Base-by-base conservation (phyloP, 345 rosid species). In the Lepidium didymum region DNA sequence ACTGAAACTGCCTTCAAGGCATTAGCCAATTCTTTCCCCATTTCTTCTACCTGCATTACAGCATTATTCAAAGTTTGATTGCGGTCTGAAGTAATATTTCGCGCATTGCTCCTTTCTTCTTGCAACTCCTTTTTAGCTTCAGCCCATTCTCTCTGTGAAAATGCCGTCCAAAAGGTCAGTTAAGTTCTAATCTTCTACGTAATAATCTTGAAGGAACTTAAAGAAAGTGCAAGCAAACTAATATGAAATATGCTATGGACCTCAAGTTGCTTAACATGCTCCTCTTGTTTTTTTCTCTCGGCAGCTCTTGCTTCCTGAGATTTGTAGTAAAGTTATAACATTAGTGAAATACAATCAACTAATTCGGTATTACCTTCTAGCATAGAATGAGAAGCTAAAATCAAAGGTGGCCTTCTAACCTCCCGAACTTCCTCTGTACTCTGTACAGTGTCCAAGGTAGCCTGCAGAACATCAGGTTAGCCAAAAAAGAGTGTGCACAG, bases 71-170 rank as follows among this genome's bases (percentile, higher is more conserved):
- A 67, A 42, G 83, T 80, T 67, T 81, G 87, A 34, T 86, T 96
- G 42, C 95, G 87, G 62, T 84, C 96, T 27, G 79, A 78, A 63
- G 75, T 78, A 43, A 86, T 83, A 56, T 59, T 75, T 67, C 90
- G 92, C 31, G 83, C 84, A 80, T 75, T 83, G 62, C 86, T 86
- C 53, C 85, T 81, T 81, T 85, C 97, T 77, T 82, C 92, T 80
- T 88, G 95, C 72, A 91, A 77, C 67, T 93, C 95, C 56, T 77
- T 86, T 83, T 87, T 93, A 33, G 93, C 96, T 75, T 88, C 91
- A 62, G 91, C 95, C 99, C 97, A 91, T 81, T 93, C 99, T 77
- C 83, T 86, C 99, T 93, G 74, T 52, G 51, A 63, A 56, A 77
- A 66, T 43, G 40, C 18, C 68, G 13, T 58, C 45, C 50, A 35